Percentiles rank a stretch among this genome's conserved stretches.
These are phyloP conservation scores for Chlorella sp. DNA, from an alignment of 139 green algal species.

Conservation along the genomic window DNA sequence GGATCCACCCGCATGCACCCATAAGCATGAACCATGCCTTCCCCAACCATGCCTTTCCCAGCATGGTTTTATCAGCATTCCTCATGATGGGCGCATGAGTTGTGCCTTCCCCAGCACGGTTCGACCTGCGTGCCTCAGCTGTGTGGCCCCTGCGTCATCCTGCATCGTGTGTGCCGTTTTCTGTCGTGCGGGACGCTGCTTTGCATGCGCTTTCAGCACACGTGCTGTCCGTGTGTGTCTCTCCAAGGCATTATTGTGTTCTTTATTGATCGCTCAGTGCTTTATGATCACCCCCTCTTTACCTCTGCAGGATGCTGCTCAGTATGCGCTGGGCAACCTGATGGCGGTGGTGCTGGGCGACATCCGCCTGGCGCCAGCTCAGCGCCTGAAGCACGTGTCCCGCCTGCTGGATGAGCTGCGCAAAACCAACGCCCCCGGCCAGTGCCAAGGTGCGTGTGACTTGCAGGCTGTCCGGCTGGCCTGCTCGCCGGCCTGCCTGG, in stretches of 20 bases:
- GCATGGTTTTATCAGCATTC: too few species aligned
- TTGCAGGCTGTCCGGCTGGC: neutral
- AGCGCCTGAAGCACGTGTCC: neutral
- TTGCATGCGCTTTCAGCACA: neutral
- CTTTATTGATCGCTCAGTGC: neutral
- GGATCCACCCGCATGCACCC: too few species aligned
- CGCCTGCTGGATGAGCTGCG: constrained; percentile 28
- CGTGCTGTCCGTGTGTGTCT: too few species aligned
- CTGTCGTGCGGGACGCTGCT: neutral
- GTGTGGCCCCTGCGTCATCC: too few species aligned
- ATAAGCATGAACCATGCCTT: too few species aligned
- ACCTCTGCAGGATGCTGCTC: constrained; percentile 36
- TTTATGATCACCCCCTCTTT: neutral
- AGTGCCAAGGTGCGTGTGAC: constrained; percentile 39
- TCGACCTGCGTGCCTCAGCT: too few species aligned
- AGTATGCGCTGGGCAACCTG: constrained; percentile 49
- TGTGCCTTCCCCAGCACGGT: too few species aligned
- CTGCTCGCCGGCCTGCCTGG: neutral
- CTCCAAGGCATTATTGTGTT: too few species aligned
- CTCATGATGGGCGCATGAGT: too few species aligned
- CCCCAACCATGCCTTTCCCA: too few species aligned
- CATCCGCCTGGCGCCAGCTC: neutral
- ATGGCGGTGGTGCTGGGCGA: constrained; percentile 21
- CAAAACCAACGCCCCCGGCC: neutral
- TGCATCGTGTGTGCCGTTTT: too few species aligned